Evolutionary conservation across 805 yeast genomes (phyloP).

Genomic region (Starmerella sirachaensis): DNA sequence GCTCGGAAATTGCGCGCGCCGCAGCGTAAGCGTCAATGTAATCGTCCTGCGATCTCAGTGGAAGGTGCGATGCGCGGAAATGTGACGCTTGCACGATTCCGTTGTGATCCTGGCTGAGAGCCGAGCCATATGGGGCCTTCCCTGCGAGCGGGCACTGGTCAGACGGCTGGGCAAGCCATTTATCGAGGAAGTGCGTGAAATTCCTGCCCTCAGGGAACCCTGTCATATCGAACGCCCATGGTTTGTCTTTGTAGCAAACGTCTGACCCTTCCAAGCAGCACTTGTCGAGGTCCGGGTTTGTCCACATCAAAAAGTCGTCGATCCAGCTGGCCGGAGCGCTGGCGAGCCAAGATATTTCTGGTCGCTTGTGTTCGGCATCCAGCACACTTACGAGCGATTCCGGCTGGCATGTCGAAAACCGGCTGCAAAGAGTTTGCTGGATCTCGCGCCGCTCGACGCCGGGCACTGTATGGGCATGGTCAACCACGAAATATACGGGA

Average conservation of each 20-base stretch:
- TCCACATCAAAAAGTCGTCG: slow-evolving; percentile 78
- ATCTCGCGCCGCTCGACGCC: slow-evolving; percentile 48
- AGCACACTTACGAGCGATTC: slow-evolving; percentile 67
- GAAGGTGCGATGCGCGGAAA: slow-evolving; percentile 68
- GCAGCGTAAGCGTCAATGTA: slow-evolving; percentile 69
- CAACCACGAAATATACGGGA: slow-evolving; percentile 75
- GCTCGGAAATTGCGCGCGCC: slow-evolving; percentile 53
- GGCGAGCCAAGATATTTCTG: slow-evolving; percentile 49
- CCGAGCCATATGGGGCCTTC: slow-evolving; percentile 70
- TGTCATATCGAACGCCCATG: slow-evolving; percentile 51
- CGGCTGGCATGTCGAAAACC: slow-evolving; percentile 72
- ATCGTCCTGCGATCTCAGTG: slow-evolving; percentile 71
- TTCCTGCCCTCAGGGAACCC: slow-evolving; percentile 71
- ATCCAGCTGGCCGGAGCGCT: slow-evolving; percentile 89
- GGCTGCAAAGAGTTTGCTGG: slow-evolving; percentile 75
- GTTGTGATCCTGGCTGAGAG: slow-evolving; percentile 31
- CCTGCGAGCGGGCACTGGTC: slow-evolving; percentile 95
- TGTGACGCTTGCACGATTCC: slow-evolving; percentile 16
- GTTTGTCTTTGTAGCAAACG: slow-evolving; percentile 44
- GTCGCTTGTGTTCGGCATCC: slow-evolving; percentile 71
- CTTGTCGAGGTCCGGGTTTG: slow-evolving; percentile 74
- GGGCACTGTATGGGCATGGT: slow-evolving; percentile 32
- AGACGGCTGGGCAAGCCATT: slow-evolving; percentile 72
- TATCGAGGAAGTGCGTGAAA: slow-evolving; percentile 57
- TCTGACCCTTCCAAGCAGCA: slow-evolving; percentile 56